Conservation (phyloP, 176 grass and related monocot species). For the Elymus sibiricus region DNA sequence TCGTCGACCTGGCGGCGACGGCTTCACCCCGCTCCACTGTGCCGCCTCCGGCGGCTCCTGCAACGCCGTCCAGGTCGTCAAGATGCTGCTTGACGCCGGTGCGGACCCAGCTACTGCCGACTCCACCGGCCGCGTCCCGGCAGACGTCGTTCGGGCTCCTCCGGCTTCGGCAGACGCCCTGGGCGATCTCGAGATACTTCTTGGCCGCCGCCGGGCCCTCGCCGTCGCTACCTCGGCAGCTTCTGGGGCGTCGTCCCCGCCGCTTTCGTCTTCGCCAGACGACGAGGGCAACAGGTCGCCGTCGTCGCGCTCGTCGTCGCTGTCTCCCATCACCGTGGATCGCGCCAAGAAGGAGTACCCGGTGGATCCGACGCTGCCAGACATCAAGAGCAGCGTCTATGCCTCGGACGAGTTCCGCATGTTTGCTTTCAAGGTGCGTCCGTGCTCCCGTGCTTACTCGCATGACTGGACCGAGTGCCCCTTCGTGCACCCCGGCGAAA, state of each 20-base stretch:
- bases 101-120: conserved; percentile 56
- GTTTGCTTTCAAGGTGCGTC: conserved; percentile 81
- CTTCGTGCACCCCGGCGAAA: conserved; percentile 83
- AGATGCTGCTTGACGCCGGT: conserved; percentile 59
- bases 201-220: conserved; percentile 37
- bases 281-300: conserved; percentile 54
- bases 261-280: conserved; percentile 60
- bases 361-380: conserved; percentile 71
- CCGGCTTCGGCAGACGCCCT: conserved; percentile 18
- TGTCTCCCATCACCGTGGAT: conserved; percentile 49
- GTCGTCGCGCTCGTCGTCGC: conserved; percentile 42
- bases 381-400: conserved; percentile 83
- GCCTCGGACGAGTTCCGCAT: conserved; percentile 90
- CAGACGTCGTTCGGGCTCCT: conserved; percentile 48
- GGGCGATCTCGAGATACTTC: conserved; percentile 47
- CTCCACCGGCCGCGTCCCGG: conserved; percentile 36
- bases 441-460: conserved; percentile 83
- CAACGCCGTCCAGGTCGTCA: conserved; percentile 48
- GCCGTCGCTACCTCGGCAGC: conserved; percentile 30
- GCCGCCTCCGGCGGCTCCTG: conserved; percentile 58
- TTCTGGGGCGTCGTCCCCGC: conserved; percentile 44
- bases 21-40: conserved; percentile 74
- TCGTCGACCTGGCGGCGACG: conserved; percentile 31
- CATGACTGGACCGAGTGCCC: conserved; percentile 97
- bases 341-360: conserved; percentile 83